Conservation (phyloP, 2,329 filamentous ascomycete species). For the Phymatotrichopsis omnivora region DNA sequence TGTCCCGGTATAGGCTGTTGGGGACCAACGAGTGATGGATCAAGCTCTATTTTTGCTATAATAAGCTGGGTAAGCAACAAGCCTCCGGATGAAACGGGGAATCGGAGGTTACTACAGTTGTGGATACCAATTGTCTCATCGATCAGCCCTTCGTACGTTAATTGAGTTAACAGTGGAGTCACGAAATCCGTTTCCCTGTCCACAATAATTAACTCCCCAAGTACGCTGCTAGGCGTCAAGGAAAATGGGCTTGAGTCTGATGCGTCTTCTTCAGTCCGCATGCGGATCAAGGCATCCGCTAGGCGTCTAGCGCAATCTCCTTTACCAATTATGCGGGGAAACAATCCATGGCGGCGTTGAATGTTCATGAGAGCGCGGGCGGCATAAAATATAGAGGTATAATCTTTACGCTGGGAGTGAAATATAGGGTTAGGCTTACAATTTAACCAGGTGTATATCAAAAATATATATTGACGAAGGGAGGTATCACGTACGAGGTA, state of each 20-base stretch:
- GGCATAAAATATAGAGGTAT: conserved; percentile 77
- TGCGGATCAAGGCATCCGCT: conserved; percentile 74
- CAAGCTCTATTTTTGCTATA: conserved; percentile 65
- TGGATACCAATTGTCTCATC: conserved; percentile 89
- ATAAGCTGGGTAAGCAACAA: conserved; percentile 7
- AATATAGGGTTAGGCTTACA: too few species aligned
- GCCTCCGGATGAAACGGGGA: background rate
- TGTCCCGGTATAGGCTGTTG: too few species aligned
- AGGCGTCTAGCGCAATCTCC: conserved; percentile 87
- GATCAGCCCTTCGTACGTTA: conserved; percentile 92
- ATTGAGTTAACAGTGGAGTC: conserved; percentile 80
- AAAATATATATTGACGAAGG: too few species aligned
- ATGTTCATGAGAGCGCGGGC: conserved; percentile 90
- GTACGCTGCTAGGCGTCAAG: conserved; percentile 72
- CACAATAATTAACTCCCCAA: conserved; percentile 87
- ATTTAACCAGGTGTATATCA: too few species aligned
- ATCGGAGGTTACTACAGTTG: conserved; percentile 44
- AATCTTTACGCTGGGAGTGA: conserved; percentile 59
- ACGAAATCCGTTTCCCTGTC: conserved; percentile 93
- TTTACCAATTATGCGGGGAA: conserved; percentile 89
- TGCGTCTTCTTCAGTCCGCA: conserved; percentile 82
- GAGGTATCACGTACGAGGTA: conserved; percentile 51
- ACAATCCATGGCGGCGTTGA: conserved; percentile 83
- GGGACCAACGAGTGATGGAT: conserved; percentile 78
- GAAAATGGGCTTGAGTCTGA: conserved; percentile 51